Conservation (phyloP, 179 eudicot genomes). For the Pouteria campechiana region DNA sequence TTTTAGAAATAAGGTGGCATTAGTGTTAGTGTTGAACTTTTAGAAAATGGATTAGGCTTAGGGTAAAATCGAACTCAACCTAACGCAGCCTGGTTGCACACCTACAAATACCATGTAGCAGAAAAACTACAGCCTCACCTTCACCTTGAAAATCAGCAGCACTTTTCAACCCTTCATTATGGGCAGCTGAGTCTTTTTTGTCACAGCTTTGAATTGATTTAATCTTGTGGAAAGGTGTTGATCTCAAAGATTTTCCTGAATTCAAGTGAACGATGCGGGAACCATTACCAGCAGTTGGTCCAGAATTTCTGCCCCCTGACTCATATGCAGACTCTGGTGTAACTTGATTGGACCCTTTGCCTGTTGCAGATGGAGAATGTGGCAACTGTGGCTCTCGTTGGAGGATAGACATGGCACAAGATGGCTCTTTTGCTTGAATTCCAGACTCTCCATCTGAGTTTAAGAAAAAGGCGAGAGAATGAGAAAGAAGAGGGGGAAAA, state of each 20-base stretch:
- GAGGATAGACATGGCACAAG: slow-evolving; percentile 19
- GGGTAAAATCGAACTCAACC: no score
- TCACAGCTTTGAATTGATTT: slow-evolving; percentile 10
- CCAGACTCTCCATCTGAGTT: slow-evolving; percentile 72
- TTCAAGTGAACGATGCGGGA: slow-evolving; percentile 1
- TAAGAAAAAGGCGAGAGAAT: no score
- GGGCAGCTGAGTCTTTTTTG: slow-evolving; percentile 6
- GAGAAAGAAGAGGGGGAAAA: no score
- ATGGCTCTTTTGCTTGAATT: slow-evolving; percentile 39
- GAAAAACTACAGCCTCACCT: slow-evolving; percentile 29
- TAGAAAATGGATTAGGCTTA: no score
- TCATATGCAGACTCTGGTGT: slow-evolving; percentile 11
- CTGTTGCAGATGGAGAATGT: slow-evolving; percentile 22
- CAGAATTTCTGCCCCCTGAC: slow-evolving; percentile 3
- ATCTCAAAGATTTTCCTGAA: slow-evolving; percentile 3
- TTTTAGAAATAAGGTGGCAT: no score
- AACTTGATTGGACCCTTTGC: slow-evolving; percentile 28
- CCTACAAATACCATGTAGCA: no score
- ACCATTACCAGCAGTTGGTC: slow-evolving; percentile 4
- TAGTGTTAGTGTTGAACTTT: no score
- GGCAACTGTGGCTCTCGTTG: slow-evolving; percentile 23
- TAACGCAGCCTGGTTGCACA: no score
- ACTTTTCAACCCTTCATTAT: slow-evolving; percentile 10
- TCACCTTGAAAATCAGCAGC: slow-evolving; percentile 52
- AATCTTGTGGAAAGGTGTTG: slow-evolving; percentile 9